Conservation (phyloP, 2,329 filamentous ascomycete species). For the Colletotrichum truncatum region DNA sequence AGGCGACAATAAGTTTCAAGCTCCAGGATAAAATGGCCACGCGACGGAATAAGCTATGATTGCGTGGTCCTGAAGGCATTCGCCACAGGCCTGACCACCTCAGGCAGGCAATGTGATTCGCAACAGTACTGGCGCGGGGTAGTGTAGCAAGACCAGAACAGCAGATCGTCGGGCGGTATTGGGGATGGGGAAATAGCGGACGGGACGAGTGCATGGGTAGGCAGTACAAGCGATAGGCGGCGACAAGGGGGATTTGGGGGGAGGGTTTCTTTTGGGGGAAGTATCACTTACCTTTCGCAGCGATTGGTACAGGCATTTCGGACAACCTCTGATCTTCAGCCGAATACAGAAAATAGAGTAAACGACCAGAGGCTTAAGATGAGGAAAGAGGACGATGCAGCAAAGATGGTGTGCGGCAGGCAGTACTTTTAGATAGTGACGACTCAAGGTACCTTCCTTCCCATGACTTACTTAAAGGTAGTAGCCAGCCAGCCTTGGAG, state of each 20-base stretch:
- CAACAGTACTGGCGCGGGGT: conserved; percentile 24
- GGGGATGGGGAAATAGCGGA: conserved; percentile 1
- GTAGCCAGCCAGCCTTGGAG: neutral
- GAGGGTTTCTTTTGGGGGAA: neutral
- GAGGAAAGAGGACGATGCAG: neutral
- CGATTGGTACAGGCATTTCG: conserved; percentile 30
- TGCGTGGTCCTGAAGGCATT: conserved; percentile 25
- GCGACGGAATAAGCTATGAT: conserved; percentile 12
- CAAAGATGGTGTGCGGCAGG: neutral
- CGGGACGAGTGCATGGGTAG: neutral
- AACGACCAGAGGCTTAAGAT: conserved; percentile 1
- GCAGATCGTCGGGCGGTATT: conserved; percentile 26
- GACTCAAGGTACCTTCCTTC: neutral
- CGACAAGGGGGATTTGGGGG: conserved; percentile 10
- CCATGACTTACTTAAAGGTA: neutral
- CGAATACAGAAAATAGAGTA: neutral
- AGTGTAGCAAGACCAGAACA: conserved; percentile 8
- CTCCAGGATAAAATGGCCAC: conserved; percentile 16
- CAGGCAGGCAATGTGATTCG: conserved; percentile 28
- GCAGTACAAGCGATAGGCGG: conserved; percentile 16
- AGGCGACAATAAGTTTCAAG: conserved; percentile 11
- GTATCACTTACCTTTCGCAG: conserved; percentile 29
- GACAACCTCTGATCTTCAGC: conserved; percentile 10
- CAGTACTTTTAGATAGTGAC: neutral
- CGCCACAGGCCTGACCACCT: conserved; percentile 31